A percentile compares a stretch with the other conserved stretches of the same genome.
These are phyloP conservation scores for Globisporangium spinosum DNA, from an alignment of 352 stramenopile species.

Conservation along the genomic window DNA sequence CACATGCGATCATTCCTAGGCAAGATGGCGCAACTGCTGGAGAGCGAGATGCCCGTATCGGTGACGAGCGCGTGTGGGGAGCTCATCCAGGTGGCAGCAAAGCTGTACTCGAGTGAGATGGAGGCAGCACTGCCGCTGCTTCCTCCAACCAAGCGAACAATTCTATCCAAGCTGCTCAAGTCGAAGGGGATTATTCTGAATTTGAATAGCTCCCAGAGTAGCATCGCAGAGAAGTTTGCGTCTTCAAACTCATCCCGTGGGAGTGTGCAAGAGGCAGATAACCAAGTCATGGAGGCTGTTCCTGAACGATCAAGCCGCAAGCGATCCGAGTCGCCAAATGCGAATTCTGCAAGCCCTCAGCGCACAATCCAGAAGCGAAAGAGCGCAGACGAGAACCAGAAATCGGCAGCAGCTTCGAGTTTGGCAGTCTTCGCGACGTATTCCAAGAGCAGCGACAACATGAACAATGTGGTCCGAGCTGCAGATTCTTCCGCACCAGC, in stretches of 20 bases:
- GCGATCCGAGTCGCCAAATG: conserved; percentile 42
- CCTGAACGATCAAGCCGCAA: conserved; percentile 41
- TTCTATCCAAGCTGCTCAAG: conserved; percentile 52
- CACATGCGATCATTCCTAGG: conserved; percentile 68
- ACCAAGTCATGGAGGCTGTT: conserved; percentile 15
- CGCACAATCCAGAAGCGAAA: conserved; percentile 43
- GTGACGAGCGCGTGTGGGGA: conserved; percentile 53
- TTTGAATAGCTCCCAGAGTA: conserved; percentile 14
- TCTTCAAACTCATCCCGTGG: conserved; percentile 18
- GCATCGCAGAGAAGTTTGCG: conserved; percentile 7
- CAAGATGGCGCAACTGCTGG: conserved; percentile 64
- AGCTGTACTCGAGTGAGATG: conserved; percentile 52
- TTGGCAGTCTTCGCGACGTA: conserved; percentile 3
- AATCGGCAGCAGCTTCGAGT: background rate
- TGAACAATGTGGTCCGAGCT: background rate
- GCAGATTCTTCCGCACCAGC: background rate
- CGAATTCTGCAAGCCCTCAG: conserved; percentile 32
- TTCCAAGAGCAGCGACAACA: background rate
- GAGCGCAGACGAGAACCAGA: conserved; percentile 23
- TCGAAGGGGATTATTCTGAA: conserved; percentile 53
- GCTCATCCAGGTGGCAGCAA: conserved; percentile 43
- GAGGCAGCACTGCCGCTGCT: conserved; percentile 49
- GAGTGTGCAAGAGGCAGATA: conserved; percentile 20
- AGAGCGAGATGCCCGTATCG: conserved; percentile 56
- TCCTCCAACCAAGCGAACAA: conserved; percentile 49